These are phyloP conservation scores for Leishmania aethiopica DNA, from an alignment of 208 protist species.

Conservation along the genomic window DNA sequence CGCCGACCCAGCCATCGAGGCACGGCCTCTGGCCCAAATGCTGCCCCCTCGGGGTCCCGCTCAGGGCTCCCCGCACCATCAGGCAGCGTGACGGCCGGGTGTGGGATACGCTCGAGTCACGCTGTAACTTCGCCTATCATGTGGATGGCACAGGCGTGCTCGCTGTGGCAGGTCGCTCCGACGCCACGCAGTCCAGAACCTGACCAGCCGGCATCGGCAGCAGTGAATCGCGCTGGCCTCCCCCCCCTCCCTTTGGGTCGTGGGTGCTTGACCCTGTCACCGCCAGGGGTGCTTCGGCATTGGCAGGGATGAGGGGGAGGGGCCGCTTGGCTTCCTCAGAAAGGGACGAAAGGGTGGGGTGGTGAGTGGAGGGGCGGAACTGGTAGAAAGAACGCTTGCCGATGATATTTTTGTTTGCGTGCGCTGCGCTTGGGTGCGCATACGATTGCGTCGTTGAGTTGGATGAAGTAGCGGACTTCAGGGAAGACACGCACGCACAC, in stretches of 20 bases:
- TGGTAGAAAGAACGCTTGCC: too few relatives aligned
- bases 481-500: too few relatives aligned
- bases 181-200: background rate
- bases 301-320: background rate
- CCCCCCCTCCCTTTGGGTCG: too few relatives aligned
- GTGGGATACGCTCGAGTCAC: background rate
- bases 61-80: background rate
- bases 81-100: background rate
- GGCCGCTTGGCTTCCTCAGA: background rate
- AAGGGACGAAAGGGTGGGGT: too few relatives aligned
- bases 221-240: background rate
- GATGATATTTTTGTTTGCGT: too few relatives aligned
- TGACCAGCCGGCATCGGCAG: background rate
- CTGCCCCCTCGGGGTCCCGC: background rate
- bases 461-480: too few relatives aligned
- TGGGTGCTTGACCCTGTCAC: background rate
- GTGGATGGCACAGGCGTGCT: background rate
- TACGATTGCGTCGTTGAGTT: too few relatives aligned
- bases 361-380: too few relatives aligned
- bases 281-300: background rate
- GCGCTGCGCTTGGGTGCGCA: too few relatives aligned
- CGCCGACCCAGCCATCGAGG: background rate
- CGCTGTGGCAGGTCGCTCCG: background rate
- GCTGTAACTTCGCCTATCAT: background rate
- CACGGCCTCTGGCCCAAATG: background rate